Conservation (phyloP, 177 flowering plant species). For the Tripterygium wilfordii region DNA sequence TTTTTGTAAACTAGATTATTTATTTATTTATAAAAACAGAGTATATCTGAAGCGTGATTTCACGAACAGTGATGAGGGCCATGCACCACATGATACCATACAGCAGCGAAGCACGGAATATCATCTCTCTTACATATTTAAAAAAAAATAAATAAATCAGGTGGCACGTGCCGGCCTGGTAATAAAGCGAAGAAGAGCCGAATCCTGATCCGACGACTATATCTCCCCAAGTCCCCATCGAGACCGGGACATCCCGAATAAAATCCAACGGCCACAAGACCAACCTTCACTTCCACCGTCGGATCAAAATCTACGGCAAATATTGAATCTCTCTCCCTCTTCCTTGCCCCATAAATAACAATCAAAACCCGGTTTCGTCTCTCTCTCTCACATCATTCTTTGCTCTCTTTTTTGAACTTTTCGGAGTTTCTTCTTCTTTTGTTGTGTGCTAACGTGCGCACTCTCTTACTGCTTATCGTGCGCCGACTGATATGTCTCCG, state of each 20-base stretch:
- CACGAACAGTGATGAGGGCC: not conserved
- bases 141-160: conserved; percentile 2
- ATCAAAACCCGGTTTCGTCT: conserved; percentile 17
- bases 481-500: conserved; percentile 18
- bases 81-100: not conserved
- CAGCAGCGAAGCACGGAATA: not conserved
- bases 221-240: conserved; percentile 29
- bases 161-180: conserved; percentile 38
- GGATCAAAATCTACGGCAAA: conserved; percentile 35
- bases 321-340: conserved; percentile 20
- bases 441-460: conserved; percentile 17
- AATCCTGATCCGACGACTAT: conserved; percentile 46
- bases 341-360: conserved; percentile 8
- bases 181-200: conserved; percentile 20
- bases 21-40: no score
- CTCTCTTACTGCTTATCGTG: conserved; percentile 16
- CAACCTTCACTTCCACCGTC: conserved; percentile 3
- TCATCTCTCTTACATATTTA: not conserved
- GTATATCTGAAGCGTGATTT: no score
- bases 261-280: conserved; percentile 29
- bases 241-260: conserved; percentile 16
- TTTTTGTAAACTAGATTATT: no score
- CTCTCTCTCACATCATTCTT: conserved; percentile 16
- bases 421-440: not conserved
- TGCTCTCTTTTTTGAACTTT: conserved; percentile 11